Evolutionary conservation across 2,329 filamentous ascomycete species (phyloP).

Genomic region (Aspergillus floridensis): DNA sequence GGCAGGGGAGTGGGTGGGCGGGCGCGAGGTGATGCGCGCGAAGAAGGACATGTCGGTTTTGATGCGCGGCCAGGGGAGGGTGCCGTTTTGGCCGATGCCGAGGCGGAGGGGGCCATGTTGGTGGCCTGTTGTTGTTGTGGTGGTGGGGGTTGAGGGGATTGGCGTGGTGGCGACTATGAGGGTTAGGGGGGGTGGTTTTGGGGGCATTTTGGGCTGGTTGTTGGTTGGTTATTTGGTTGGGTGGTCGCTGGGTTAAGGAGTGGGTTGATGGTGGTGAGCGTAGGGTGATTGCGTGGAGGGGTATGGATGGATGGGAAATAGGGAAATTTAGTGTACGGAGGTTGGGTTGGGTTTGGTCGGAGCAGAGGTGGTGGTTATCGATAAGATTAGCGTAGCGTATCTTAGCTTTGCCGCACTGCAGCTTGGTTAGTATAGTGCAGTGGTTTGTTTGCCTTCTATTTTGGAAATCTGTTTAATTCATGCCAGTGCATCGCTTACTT

Average conservation of each 20-base stretch:
- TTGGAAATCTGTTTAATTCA: too few relatives aligned
- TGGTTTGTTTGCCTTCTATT: too few relatives aligned
- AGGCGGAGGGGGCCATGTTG: slow-evolving; percentile 49
- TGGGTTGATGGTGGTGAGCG: background rate
- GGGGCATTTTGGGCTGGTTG: slow-evolving; percentile 1
- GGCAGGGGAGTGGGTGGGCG: slow-evolving; percentile 17
- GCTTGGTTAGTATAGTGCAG: too few relatives aligned
- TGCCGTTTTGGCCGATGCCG: slow-evolving; percentile 79
- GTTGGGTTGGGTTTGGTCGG: background rate
- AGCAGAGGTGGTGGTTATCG: background rate
- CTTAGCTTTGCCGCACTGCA: background rate
- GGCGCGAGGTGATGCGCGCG: slow-evolving; percentile 76
- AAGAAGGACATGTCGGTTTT: slow-evolving; percentile 95
- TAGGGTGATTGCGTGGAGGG: background rate
- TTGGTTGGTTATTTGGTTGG: slow-evolving; percentile 2
- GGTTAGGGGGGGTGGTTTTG: slow-evolving; percentile 60
- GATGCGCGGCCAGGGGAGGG: slow-evolving; percentile 84
- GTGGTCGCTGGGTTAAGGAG: background rate
- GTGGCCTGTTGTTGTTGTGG: slow-evolving; percentile 51
- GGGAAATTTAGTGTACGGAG: background rate
- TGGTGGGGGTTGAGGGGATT: slow-evolving; percentile 42
- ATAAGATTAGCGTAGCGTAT: background rate
- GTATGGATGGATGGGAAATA: background rate
- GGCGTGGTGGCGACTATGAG: slow-evolving; percentile 85
- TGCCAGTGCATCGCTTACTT: too few relatives aligned